These are phyloP conservation scores for Neurospora sp. DNA, from an alignment of 495 filamentous ascomycete species.

Conservation along the genomic window DNA sequence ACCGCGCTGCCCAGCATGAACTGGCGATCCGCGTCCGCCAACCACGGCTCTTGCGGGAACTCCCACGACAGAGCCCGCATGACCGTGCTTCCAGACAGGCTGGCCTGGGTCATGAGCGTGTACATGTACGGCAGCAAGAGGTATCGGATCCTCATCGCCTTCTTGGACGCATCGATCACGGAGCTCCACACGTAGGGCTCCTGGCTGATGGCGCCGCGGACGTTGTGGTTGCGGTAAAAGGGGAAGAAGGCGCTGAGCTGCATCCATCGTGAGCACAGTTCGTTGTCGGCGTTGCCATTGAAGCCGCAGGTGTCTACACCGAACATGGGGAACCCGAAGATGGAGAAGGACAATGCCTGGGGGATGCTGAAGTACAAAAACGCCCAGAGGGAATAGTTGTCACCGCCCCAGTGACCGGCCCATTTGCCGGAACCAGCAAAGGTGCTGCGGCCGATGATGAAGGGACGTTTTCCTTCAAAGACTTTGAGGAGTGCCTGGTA, in stretches of 20 bases:
- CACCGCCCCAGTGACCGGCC: conserved; percentile 84
- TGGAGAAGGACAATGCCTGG: conserved; percentile 67
- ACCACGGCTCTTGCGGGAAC: conserved; percentile 64
- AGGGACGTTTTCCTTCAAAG: conserved; percentile 59
- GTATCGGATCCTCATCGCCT: conserved; percentile 68
- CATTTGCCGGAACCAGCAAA: conserved; percentile 71
- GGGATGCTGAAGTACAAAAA: conserved; percentile 72
- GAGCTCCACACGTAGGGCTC: conserved; percentile 69
- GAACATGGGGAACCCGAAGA: conserved; percentile 86
- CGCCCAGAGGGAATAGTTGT: conserved; percentile 60
- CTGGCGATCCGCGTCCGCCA: conserved; percentile 59
- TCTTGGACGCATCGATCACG: conserved; percentile 54
- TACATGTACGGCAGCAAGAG: conserved; percentile 71
- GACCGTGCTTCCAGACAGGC: conserved; percentile 58
- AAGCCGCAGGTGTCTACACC: conserved; percentile 80
- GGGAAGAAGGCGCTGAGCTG: conserved; percentile 77
- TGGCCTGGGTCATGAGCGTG: conserved; percentile 63
- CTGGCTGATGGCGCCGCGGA: conserved; percentile 49
- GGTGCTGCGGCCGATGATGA: conserved; percentile 78
- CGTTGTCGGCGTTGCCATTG: conserved; percentile 55
- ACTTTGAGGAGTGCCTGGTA: conserved; percentile 59
- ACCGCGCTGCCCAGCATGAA: conserved; percentile 67
- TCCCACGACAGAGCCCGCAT: conserved; percentile 81
- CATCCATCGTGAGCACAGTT: conserved; percentile 84
- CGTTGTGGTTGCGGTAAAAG: conserved; percentile 83